Base-by-base conservation (phyloP, 345 rosid genomes). In the Citrus mangshanensis region DNA sequence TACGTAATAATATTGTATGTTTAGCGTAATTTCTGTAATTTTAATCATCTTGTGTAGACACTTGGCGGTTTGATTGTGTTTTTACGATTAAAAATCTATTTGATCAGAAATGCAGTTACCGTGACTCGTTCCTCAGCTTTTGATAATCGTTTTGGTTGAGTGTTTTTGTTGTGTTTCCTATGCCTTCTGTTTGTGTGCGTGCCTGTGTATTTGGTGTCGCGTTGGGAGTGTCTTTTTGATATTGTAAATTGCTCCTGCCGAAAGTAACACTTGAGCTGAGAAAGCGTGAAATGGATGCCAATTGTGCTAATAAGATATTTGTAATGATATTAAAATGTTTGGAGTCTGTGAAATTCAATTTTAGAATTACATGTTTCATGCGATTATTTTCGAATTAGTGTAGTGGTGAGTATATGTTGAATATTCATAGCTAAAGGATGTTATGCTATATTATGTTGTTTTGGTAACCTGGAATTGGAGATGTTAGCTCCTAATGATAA, bases 71-170 rank as follows among this genome's bases (percentile, higher is more conserved):
- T 38, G 32, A 18, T 61, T 46, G 19, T 42, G 18, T 25, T 63
- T 40, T 74, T 38, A 38, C 38, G 27, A 19, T 64, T 6, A 34
- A 2, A 65, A 65, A 25, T 72, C 59, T 71, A 46, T 51, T 75
- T 32, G 62, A 46, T 75, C 60, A 70, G 78, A 32, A 73, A 73
- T 73, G 76, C 66, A 73, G 66, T 35, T 73, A 25, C 7, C 6
- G 18, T 10, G 35, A 25, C 7, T 34, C 21, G 5, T 72, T 56
- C 46, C 21, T 51, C 22, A 54, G 61, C 25, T 19, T 28, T 42
- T n/a, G 19, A 38, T 51, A n/a, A 42, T 68, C 56, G 5, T 40
- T 68, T 68, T n/a, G 21, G 56, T 38, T 40, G 34, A 27, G 27
- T 21, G 9, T 27, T 13, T 61, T 46, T 38, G 55, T 27, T 38